phyloP scores from a whole-genome alignment of 169 alveolate species.

The Cyclospora cayetanensis region DNA sequence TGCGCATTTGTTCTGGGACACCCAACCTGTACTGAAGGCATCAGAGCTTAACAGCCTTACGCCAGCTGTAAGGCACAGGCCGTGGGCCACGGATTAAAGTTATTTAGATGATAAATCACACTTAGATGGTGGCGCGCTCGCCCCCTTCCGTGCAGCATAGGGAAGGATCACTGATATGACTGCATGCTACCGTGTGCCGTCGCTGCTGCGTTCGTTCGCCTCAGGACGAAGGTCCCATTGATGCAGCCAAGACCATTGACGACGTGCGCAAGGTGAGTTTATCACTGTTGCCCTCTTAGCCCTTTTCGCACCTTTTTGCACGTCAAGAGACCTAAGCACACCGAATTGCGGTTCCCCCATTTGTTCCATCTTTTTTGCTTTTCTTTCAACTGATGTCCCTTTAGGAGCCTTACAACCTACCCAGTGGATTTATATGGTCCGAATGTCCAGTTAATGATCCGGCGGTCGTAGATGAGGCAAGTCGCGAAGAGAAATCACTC shows the following conservation, averaged over 20 bases:
- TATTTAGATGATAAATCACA: neutral
- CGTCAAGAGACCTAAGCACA: neutral
- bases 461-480: conserved; percentile 56
- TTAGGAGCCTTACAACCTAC: conserved; percentile 70
- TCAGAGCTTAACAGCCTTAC: neutral
- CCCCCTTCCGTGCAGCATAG: neutral
- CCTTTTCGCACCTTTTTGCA: neutral
- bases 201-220: neutral
- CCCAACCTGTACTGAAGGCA: conserved; percentile 68
- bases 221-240: conserved; percentile 71
- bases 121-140: neutral
- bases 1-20: conserved; percentile 69
- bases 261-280: conserved; percentile 44
- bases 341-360: neutral
- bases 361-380: neutral
- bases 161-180: neutral
- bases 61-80: neutral
- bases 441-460: conserved; percentile 59
- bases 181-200: neutral
- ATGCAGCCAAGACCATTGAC: conserved; percentile 52
- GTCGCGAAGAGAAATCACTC: too few species aligned
- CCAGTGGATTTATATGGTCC: conserved; percentile 67
- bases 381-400: neutral
- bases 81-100: neutral
- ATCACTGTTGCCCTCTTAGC: neutral